Evolutionary conservation across 768 basidiomycete genomes (phyloP).

Genomic region (Hericium alpestre): DNA sequence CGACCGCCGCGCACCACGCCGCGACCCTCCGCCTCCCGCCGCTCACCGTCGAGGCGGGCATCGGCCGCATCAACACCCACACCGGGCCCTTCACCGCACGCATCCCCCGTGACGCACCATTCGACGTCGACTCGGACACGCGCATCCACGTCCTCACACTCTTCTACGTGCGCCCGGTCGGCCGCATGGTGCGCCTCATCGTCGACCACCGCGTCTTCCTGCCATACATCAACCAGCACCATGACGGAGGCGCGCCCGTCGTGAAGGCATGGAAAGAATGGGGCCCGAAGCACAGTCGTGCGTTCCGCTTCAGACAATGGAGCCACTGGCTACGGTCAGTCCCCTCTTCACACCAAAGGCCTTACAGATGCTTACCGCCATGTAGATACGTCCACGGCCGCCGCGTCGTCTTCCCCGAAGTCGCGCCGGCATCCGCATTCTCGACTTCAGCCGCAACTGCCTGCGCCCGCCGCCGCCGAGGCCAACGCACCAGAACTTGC

Average conservation of each 20-base stretch:
- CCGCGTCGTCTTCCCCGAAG: background rate
- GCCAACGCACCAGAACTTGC: background rate
- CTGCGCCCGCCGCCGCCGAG: background rate
- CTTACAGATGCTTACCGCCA: background rate
- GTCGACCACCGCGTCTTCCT: background rate
- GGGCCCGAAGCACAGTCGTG: background rate
- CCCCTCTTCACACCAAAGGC: background rate
- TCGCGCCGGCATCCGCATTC: background rate
- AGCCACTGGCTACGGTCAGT: background rate
- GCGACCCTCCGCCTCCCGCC: conserved; percentile 19
- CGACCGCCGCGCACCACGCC: conserved; percentile 6
- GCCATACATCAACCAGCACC: background rate
- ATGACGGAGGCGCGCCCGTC: background rate
- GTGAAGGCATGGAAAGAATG: background rate
- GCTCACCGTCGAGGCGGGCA: conserved; percentile 2
- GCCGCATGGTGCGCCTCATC: background rate
- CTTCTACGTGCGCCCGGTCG: background rate
- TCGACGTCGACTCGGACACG: background rate
- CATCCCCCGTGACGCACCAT: background rate
- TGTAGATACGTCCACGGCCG: background rate
- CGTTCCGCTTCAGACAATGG: background rate
- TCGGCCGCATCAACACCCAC: conserved; percentile 13
- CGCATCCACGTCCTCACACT: background rate
- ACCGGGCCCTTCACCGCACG: conserved; percentile 19
- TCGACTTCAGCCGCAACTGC: background rate